Evolutionary conservation across 768 basidiomycete genomes (phyloP).

Genomic region (Hydnomerulius pinastri): DNA sequence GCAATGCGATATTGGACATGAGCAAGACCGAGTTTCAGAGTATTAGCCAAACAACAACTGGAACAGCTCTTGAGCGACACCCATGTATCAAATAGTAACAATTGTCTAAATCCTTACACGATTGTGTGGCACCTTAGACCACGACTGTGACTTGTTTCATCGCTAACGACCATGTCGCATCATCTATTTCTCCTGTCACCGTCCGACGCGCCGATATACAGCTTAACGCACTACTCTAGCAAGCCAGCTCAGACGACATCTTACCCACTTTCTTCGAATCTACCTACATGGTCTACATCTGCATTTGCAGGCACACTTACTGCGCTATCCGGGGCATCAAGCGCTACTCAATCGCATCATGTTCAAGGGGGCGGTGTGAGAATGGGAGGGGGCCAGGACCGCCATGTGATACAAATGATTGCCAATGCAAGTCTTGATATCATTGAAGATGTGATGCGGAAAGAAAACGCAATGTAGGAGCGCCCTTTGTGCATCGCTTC

Average conservation of each 20-base stretch:
- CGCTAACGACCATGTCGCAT: constrained; percentile 62
- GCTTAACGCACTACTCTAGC: constrained; percentile 77
- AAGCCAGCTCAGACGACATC: constrained; percentile 62
- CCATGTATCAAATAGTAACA: too few relatives aligned
- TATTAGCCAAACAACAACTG: too few relatives aligned
- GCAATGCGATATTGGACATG: constrained; percentile 7
- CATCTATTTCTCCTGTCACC: constrained; percentile 86
- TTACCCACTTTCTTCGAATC: constrained; percentile 76
- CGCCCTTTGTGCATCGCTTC: constrained; percentile 4
- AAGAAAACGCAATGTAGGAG: constrained; percentile 76
- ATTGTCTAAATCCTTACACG: too few relatives aligned
- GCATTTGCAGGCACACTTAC: constrained; percentile 89
- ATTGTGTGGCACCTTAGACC: not conserved
- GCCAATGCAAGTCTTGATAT: constrained; percentile 95
- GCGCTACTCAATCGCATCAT: constrained; percentile 62
- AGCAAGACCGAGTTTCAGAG: too few relatives aligned
- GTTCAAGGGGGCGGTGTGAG: constrained; percentile 62
- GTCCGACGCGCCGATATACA: constrained; percentile 85
- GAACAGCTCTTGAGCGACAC: too few relatives aligned
- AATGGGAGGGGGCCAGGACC: constrained; percentile 81
- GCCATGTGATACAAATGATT: constrained; percentile 98
- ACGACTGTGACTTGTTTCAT: not conserved
- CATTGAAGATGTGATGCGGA: constrained; percentile 90
- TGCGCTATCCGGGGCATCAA: constrained; percentile 82
- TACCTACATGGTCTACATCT: constrained; percentile 89